Evolutionary conservation across 177 flowering plant genomes (phyloP).

Genomic region (Telopea speciosissima): DNA sequence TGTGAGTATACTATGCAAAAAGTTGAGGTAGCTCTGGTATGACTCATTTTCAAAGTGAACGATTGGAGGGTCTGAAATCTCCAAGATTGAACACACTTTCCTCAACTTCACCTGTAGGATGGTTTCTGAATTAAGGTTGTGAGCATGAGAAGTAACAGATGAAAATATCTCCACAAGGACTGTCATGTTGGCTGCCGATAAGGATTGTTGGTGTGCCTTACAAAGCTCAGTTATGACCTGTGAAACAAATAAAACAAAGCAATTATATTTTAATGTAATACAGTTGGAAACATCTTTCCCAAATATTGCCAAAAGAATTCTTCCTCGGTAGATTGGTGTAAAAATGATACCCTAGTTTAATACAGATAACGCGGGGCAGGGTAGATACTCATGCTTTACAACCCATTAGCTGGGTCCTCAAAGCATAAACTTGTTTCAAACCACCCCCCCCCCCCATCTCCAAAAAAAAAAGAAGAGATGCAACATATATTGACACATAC

Average conservation of each 20-base stretch:
- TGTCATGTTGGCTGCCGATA: constrained; percentile 37
- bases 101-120: constrained; percentile 53
- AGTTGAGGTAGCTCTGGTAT: constrained; percentile 55
- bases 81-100: constrained; percentile 65
- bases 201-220: constrained; percentile 37
- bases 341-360: background rate
- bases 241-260: constrained; percentile 6
- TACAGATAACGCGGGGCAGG: no score
- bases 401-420: no score
- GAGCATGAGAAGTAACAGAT: constrained; percentile 63
- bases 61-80: constrained; percentile 79
- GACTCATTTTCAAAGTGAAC: constrained; percentile 93
- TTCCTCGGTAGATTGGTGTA: background rate
- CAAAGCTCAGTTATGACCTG: constrained; percentile 76
- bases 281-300: background rate
- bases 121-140: constrained; percentile 52
- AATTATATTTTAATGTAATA: no score
- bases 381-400: no score
- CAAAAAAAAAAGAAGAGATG: no score
- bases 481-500: no score
- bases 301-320: background rate
- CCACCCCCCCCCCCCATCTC: no score
- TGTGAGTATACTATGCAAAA: constrained; percentile 42
- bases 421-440: no score
- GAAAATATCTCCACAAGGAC: constrained; percentile 56